phyloP scores from a whole-genome alignment of 1,284 basidiomycete species.

The Jaminaea rosea region DNA sequence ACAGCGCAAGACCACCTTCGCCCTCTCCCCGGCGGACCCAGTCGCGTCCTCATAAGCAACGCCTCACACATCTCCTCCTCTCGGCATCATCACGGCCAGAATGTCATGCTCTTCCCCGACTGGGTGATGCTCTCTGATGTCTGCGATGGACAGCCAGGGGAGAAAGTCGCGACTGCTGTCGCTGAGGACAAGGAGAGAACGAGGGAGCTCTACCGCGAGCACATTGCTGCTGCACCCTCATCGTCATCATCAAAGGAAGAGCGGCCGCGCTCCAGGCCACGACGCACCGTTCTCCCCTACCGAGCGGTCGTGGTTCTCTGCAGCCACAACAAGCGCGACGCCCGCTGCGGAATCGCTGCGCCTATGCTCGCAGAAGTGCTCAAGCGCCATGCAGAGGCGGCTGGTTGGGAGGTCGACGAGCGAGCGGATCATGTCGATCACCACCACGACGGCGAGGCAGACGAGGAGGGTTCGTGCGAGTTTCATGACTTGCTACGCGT shows the following conservation, averaged over 20 bases:
- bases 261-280: background rate
- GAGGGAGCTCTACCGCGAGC: background rate
- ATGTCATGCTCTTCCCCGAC: conserved; percentile 7
- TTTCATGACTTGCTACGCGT: background rate
- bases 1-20: no score
- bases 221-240: background rate
- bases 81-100: background rate
- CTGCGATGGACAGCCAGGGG: background rate
- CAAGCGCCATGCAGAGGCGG: conserved; percentile 4
- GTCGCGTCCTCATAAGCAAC: conserved; percentile 2
- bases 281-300: conserved; percentile 6
- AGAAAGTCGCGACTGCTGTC: background rate
- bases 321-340: conserved; percentile 12
- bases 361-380: conserved; percentile 7
- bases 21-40: conserved; percentile 5
- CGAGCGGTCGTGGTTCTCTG: conserved; percentile 6
- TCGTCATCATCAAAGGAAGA: background rate
- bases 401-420: conserved; percentile 12
- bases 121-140: conserved; percentile 4
- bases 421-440: conserved; percentile 5
- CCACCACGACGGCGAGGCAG: background rate
- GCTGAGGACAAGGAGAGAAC: background rate
- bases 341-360: conserved; percentile 12
- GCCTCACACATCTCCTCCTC: conserved; percentile 5
- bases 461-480: background rate